phyloP scores from a whole-genome alignment of 2,329 filamentous ascomycete species.

The Apiospora koreana region DNA sequence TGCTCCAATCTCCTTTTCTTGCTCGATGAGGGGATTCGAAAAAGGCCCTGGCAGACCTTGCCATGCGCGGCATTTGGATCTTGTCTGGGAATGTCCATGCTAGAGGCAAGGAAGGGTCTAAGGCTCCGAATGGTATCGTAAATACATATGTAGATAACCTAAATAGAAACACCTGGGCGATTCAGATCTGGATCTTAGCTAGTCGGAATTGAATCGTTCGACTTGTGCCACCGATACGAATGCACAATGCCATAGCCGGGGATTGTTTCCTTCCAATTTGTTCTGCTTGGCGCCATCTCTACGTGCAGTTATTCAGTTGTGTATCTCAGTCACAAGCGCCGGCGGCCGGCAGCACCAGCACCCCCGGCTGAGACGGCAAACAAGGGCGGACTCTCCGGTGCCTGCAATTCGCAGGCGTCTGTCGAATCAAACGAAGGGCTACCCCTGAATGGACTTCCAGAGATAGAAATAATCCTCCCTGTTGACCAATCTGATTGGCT shows the following conservation, averaged over 20 bases:
- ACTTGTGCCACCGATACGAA: background rate
- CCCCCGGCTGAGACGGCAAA: constrained; percentile 2
- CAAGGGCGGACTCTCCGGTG: background rate
- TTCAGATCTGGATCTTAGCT: background rate
- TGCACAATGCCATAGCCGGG: background rate
- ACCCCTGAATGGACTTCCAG: background rate
- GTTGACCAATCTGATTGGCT: background rate
- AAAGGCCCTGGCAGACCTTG: background rate
- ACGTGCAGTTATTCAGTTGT: background rate
- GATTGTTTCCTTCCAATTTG: background rate
- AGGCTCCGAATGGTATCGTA: background rate
- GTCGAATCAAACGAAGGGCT: background rate
- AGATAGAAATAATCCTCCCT: constrained; percentile 7
- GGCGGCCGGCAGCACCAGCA: background rate
- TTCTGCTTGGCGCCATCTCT: background rate
- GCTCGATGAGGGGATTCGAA: background rate
- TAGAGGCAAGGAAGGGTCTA: background rate
- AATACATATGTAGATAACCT: no score
- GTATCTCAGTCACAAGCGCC: background rate
- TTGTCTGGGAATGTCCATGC: background rate
- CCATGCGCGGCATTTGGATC: background rate
- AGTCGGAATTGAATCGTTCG: background rate
- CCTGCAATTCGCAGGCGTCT: background rate
- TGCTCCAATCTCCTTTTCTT: background rate
- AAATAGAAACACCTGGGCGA: background rate